Base-by-base conservation (phyloP, 805 yeast genomes). In the Schizosaccharomyces cryophilus region DNA sequence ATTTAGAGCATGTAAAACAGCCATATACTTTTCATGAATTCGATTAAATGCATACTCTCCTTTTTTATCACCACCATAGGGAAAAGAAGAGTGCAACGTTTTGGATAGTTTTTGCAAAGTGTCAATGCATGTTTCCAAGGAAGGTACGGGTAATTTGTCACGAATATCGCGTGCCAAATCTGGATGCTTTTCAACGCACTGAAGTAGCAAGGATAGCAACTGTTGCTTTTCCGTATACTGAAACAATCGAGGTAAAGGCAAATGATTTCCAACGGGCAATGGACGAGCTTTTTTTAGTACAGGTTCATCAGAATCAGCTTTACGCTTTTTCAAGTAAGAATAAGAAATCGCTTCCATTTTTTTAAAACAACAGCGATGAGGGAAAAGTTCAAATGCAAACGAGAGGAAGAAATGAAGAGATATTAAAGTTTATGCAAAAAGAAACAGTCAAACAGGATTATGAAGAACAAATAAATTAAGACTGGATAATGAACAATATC, bases 31-130 rank as follows among this genome's bases (percentile, higher is more conserved):
- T 5, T 84, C 79, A 66, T 84, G 81, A 45, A 87, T 85, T 62
- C 95, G 75, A 62, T 84, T 71, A 69, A 80, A 87, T 4, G 89
- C 80, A 67, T 87, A 87, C 69, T 87, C 95, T 58, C 84, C 79
- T 45, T 78, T 74, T 9, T 77, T 74, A 66, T 85, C 88, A 64
- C 86, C 87, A 65, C 82, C 82, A 69, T 84, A 86, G 0, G 95
- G 95, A 64, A 87, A 70, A 63, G 77, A 75, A 9, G 69, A 69
- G 24, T 72, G 66, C 31, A 85, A 78, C 6, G 62, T 63, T 4
- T 67, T 68, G 59, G 78, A 72, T 66, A 81, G 79, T 5, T 67
- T 66, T 47, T 72, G 69, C 61, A 87, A 73, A 54, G 80, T 73
- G 11, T 71, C 73, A 9, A 83, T 68, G 5, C 85, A 77, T 62